Percentiles rank a stretch among this genome's conserved stretches.
Evolutionary conservation across 352 stramenopile genomes (phyloP).

Genomic region (Globisporangium nunn): DNA sequence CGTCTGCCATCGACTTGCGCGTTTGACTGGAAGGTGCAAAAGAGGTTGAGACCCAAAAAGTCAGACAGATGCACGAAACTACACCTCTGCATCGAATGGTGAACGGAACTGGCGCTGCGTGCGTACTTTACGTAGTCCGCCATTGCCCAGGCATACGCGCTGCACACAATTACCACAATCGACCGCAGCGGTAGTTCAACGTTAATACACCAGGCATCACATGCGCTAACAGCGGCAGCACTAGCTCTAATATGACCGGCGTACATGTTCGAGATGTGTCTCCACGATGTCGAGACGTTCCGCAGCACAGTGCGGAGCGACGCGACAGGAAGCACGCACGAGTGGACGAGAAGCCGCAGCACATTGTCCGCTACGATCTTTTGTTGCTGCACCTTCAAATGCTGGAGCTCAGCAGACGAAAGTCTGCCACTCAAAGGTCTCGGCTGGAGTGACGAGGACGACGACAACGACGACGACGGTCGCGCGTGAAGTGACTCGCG

Average conservation of each 20-base stretch:
- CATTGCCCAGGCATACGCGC: constrained; percentile 42
- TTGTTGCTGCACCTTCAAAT: constrained; percentile 14
- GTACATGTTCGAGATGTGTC: constrained; percentile 36
- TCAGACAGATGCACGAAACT: background rate
- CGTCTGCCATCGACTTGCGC: constrained; percentile 23
- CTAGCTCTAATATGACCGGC: background rate
- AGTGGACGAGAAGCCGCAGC: constrained; percentile 34
- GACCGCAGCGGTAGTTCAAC: background rate
- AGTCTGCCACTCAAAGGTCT: background rate
- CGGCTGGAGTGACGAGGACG: background rate
- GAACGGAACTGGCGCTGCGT: background rate
- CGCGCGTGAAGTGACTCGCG: background rate
- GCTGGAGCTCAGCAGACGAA: constrained; percentile 1
- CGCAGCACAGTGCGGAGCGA: constrained; percentile 24
- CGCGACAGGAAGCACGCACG: constrained; percentile 27
- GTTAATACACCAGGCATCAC: background rate
- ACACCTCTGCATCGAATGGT: background rate
- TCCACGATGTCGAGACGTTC: constrained; percentile 41
- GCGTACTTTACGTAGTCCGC: constrained; percentile 49
- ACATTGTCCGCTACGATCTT: constrained; percentile 26
- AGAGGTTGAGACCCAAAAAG: background rate
- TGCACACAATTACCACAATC: constrained; percentile 4
- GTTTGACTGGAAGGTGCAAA: constrained; percentile 4
- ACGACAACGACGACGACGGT: background rate
- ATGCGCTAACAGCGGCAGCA: background rate